Percentiles rank a stretch among this genome's conserved stretches.
These are phyloP conservation scores for Camellia lanceoleosa DNA, from an alignment of 148 eudicot genomes.

Conservation along the genomic window DNA sequence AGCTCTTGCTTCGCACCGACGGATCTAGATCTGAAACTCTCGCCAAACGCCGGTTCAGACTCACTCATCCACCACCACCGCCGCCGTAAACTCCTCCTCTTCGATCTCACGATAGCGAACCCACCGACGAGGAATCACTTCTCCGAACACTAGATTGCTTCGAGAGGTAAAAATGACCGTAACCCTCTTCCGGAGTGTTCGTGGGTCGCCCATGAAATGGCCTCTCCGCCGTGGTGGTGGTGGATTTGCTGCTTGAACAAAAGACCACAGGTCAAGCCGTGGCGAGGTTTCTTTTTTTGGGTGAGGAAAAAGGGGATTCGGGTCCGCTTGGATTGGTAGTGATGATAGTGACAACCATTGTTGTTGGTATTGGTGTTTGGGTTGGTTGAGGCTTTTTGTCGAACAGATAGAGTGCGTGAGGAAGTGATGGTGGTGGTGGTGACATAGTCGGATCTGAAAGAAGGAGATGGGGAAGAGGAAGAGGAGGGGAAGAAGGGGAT, in stretches of 20 bases:
- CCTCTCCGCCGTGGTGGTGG: constrained; percentile 44
- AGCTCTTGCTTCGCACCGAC: constrained; percentile 93
- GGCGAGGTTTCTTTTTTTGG: constrained; percentile 29
- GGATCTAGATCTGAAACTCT: constrained; percentile 90
- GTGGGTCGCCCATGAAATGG: constrained; percentile 20
- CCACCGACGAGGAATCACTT: background rate
- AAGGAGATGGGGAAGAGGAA: constrained; percentile 54
- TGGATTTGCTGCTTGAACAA: constrained; percentile 70
- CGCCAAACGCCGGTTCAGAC: constrained; percentile 48
- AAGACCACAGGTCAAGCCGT: constrained; percentile 4
- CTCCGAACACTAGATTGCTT: constrained; percentile 19
- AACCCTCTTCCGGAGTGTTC: constrained; percentile 50
- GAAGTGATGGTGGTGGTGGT: background rate
- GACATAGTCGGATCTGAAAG: constrained; percentile 52
- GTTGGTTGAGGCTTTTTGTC: constrained; percentile 2
- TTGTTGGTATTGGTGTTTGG: background rate
- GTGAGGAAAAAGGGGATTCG: constrained; percentile 50
- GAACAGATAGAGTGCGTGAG: background rate
- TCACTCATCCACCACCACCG: constrained; percentile 28
- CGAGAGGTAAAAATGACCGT: constrained; percentile 61
- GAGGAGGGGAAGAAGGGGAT: constrained; percentile 39
- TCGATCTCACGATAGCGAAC: constrained; percentile 10
- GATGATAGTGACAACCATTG: background rate
- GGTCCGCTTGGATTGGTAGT: constrained; percentile 22
- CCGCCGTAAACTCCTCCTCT: constrained; percentile 23